Base-by-base conservation (phyloP, 768 basidiomycete species). In the Leucocoprinus birnbaumii region DNA sequence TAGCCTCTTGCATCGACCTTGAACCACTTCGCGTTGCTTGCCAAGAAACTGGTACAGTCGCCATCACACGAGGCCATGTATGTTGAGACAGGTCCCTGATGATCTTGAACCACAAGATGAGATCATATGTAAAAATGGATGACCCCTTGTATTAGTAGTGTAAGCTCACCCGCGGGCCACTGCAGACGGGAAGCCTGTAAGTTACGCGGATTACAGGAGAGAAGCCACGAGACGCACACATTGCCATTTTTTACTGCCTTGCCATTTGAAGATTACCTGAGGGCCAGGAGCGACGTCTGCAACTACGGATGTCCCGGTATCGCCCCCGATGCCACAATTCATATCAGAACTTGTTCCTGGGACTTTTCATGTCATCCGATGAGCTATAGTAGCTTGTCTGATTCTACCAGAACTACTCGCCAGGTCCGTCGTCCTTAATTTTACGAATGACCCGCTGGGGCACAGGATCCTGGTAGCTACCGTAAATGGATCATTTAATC, bases 1-100 rank as follows among this genome's bases (percentile, higher is more conserved):
- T 77, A 78, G 42, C 79, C 78, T 26, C 58, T 69, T 11, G 73
- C 74, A 61, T 80, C 76, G 50, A 80, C 53, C 61, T 80, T 80
- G 70, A 80, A 80, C 79, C 77, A 80, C 51, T 66, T 64, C 16
- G 74, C 76, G 41, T 64, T 59, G 52, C 70, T 69, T 34, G 74
- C 71, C 19, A 60, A 57, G 57, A 76, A 74, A 2, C 59, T 66
- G 7, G 72, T 62, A 53, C 79, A 80, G 51, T 74, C 71, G 21
- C 73, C 76, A 51, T 70, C 69, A 63, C 79, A 80, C 11, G 74
- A 74, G 25, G 77, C 67, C 78, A 80, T 80, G 61, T 79, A 79
- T n/a, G 75, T 79, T 24, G 74, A 75, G 19, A 79, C 73, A 24
- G 76, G 78, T 3, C 79, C 78, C 62, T 74, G 67, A 62, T 79